Base-by-base conservation (phyloP, 2,329 filamentous ascomycete genomes). In the Emmonsia crescens region DNA sequence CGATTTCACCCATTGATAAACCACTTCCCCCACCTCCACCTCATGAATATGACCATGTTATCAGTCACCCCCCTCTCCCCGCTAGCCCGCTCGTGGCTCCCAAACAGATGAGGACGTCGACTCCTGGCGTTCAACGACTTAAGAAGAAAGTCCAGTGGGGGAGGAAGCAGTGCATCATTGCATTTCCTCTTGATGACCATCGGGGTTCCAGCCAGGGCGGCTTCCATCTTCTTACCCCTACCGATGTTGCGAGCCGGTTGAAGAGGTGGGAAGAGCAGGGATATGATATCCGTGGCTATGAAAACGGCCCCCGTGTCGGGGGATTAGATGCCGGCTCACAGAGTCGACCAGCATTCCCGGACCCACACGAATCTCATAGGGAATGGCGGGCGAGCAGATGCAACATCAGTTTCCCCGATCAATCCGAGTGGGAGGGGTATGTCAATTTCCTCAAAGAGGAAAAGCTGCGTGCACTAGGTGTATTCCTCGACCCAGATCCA, bases 401-500 rank as follows among this genome's bases (percentile, higher is more conserved):
- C 62, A 66, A 67, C 12, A 72, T 80, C 61, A 73, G 70, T 21
- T 76, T 80, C 63, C 77, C 78, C 4, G 70, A 80, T 63, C 74
- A 75, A 68, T 77, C 71, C 48, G 82, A 84, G 68, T 89, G 87
- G 87, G 88, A 90, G 69, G 80, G 85, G 31, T 96, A 97, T 73
- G 88, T 92, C 62, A 83, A 88, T 60, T 87, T 88, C 66, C 79
- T 97, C 42, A 86, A 89, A 67, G 94, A 99, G 77, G 91, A 93
- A 64, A 99, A 96, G 76, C 80, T 99, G 59, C 86, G 91, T 64
- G 92, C 93, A 58, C 81, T 99, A 61, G 94, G 94, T 66, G 94
- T 97, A 14, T 91, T 85, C 21, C 82, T 89, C 64, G 89, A 88
- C 57, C 87, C 91, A 5, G 89, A 94, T 59, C 84, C 85, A 12